Percentiles rank a stretch among this genome's conserved stretches.
Conservation (phyloP, 805 yeast species). For the Candida patagonica region DNA sequence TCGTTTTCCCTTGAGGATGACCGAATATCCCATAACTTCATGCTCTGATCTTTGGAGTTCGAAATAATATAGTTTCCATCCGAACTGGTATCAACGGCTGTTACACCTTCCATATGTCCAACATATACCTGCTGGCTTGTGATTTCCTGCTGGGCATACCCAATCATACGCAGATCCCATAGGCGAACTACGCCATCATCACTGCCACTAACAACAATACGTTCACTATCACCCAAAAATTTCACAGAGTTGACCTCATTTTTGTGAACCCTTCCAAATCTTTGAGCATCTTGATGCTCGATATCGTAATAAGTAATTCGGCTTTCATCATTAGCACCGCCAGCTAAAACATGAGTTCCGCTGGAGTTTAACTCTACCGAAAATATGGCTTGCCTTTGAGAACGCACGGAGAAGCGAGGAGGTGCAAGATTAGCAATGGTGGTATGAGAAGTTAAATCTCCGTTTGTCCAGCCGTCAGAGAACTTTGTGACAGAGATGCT, state of each 20-base stretch:
- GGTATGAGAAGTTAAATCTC: not conserved
- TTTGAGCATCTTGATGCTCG: constrained; percentile 11
- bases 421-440: not conserved
- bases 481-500: constrained; percentile 17
- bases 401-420: not conserved
- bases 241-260: constrained; percentile 24
- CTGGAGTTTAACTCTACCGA: constrained; percentile 20
- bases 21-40: constrained; percentile 27
- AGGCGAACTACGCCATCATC: constrained; percentile 42
- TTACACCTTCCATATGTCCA: constrained; percentile 26
- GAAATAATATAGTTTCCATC: constrained; percentile 23
- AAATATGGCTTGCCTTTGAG: constrained; percentile 14
- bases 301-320: constrained; percentile 17
- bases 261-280: constrained; percentile 14
- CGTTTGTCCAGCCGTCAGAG: not conserved
- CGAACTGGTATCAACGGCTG: constrained; percentile 21
- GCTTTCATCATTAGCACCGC: constrained; percentile 14
- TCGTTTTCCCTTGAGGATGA: constrained; percentile 11
- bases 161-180: constrained; percentile 35
- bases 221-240: constrained; percentile 21
- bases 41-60: constrained; percentile 25
- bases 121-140: constrained; percentile 16
- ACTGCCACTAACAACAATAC: constrained; percentile 40
- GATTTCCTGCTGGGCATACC: too few species aligned
- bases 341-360: constrained; percentile 18